Conservation (phyloP, 2,329 filamentous ascomycete genomes). For the Diaporthe capsici region DNA sequence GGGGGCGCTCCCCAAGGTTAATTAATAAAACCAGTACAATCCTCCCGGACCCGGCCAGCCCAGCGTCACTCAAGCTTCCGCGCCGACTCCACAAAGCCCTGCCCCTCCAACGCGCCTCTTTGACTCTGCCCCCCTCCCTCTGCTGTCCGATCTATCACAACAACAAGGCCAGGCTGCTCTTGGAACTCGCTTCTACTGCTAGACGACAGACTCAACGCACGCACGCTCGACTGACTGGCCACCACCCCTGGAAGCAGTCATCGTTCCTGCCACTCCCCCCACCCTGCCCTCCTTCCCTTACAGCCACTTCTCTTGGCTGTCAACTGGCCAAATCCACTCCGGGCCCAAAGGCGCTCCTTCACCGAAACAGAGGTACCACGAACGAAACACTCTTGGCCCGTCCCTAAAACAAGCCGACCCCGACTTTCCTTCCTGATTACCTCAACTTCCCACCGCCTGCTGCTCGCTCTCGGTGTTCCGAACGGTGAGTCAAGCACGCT, state of each 20-base stretch:
- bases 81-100: constrained; percentile 31
- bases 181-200: neutral
- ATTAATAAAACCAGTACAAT: neutral
- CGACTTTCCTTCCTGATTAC: constrained; percentile 13
- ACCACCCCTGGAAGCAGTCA: neutral
- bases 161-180: neutral
- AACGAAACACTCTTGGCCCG: constrained; percentile 30
- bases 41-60: constrained; percentile 26
- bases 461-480: constrained; percentile 30
- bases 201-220: neutral
- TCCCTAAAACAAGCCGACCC: constrained; percentile 26
- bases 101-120: constrained; percentile 27
- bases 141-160: constrained; percentile 7
- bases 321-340: constrained; percentile 13
- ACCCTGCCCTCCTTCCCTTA: neutral
- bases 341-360: constrained; percentile 14
- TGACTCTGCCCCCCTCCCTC: constrained; percentile 2
- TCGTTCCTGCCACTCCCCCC: neutral
- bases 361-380: constrained; percentile 23
- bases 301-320: constrained; percentile 26
- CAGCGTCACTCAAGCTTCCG: constrained; percentile 22
- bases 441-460: neutral
- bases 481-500: constrained; percentile 18
- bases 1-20: neutral
- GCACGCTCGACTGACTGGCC: neutral